phyloP scores from a whole-genome alignment of 805 yeast species.

The Cyberlindnera euphorbiiphila region DNA sequence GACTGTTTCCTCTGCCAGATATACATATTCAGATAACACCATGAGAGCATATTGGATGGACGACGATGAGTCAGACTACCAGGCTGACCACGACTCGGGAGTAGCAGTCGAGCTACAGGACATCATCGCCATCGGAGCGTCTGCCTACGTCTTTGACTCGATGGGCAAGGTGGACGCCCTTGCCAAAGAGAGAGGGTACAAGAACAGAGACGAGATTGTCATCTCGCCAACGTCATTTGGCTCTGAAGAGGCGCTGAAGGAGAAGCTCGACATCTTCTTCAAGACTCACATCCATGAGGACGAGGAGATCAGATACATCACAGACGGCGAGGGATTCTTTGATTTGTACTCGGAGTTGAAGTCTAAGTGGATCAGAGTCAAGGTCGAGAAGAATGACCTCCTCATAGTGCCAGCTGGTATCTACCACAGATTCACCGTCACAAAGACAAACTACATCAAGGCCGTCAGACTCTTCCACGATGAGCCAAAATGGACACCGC shows the following conservation, averaged over 20 bases:
- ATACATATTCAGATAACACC: not conserved
- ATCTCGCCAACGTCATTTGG: conserved; percentile 59
- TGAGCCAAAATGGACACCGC: conserved; percentile 95
- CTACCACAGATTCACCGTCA: conserved; percentile 86
- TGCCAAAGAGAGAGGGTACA: conserved; percentile 69
- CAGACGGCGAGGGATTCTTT: conserved; percentile 89
- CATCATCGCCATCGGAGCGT: conserved; percentile 61
- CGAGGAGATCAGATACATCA: conserved; percentile 88
- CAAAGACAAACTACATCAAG: conserved; percentile 55
- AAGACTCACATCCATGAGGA: conserved; percentile 93
- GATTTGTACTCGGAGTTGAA: conserved; percentile 64
- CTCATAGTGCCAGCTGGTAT: conserved; percentile 86
- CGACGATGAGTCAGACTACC: conserved; percentile 52
- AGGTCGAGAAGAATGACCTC: conserved; percentile 58
- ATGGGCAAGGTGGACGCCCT: conserved; percentile 55
- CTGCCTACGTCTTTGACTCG: conserved; percentile 50
- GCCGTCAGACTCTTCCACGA: conserved; percentile 86
- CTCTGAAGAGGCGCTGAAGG: conserved; percentile 58
- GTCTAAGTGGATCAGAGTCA: conserved; percentile 73
- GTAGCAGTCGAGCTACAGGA: conserved; percentile 44
- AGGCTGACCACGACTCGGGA: conserved; percentile 74
- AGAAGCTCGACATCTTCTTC: conserved; percentile 67
- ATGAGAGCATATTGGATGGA: conserved; percentile 61
- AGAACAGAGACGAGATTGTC: conserved; percentile 70
- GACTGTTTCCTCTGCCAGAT: not conserved